Evolutionary conservation across 345 rosid species (phyloP), one percentile per base, ranked within the genome.

Genomic region (Angophora floribunda): DNA sequence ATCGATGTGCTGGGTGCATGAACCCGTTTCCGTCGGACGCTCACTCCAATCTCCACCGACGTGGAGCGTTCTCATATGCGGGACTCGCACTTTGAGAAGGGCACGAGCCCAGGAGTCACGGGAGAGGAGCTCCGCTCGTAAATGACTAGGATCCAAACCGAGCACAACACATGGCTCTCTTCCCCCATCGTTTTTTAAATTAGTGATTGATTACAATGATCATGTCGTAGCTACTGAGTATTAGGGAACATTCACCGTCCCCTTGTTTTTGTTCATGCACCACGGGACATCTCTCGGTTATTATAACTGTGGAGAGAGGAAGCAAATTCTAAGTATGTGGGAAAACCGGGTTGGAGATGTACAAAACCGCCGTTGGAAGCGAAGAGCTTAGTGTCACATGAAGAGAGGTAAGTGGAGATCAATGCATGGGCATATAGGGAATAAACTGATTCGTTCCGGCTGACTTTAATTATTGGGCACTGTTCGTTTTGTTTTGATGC

Each of bases 401-500:
- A 63, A 15, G 6, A 55, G 70, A 4, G 65, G 26, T 6, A n/a
- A 63, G 70, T n/a, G 70, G 70, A n/a, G 17, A n/a, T 63, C 1
- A 28, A 0, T 13, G 70, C 70, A 63, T 28, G 36, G 70, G 32
- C 32, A 61, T 6, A 14, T 28, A 13, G 63, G 63, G 70, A 61
- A 61, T 61, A 12, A 12, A 28, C 26, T 13, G 17, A 28, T 28
- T 61, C 2, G 28, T 28, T 61, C 4, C 28, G 6, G 28, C 6
- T 4, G 12, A 22, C 63, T 57, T 57, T 26, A 59, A 4, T 0
- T 11, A 59, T 5, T 3, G 1, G 7, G 0, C 10, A 26, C 11
- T 5, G 26, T 55, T 55, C 26, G 1, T 55, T 55, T 52, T 52
- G 22, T 1, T 52, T 52, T 0, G 1, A 52, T 1, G 7, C 55